Base-by-base conservation (phyloP, 2,329 filamentous ascomycete genomes). In the Ascosphaera apis region DNA sequence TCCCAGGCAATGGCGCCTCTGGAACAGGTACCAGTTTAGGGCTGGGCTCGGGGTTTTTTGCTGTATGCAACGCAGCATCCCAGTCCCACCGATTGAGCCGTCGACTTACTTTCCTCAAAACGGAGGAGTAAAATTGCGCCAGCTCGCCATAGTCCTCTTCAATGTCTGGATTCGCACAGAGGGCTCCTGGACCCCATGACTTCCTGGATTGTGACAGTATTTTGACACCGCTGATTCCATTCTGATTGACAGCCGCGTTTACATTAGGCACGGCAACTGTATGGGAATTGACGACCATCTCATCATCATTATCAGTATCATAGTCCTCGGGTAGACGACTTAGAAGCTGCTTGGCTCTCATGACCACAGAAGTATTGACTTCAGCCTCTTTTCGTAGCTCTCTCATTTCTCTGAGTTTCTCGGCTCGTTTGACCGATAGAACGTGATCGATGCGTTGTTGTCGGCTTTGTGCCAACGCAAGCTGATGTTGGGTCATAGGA, bases 121-220 rank as follows among this genome's bases (percentile, higher is more conserved):
- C 51, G 7, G 55, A 60, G 15, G 58, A 44, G 46, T 53, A 61
- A 37, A 53, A 54, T 34, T 52, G 56, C n/a, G 57, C 58, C 36
- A 58, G 55, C 41, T 62, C 61, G 34, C 61, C 61, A 41, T 49
- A 61, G 40, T 63, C 60, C 39, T 63, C 61, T 34, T 58, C 49
- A 37, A 59, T 56, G 3, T 47, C 46, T 3, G 53, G 54, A 30
- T 57, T 55, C 1, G 56, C 55, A 19, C 55, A 45, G 7, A 61
- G 38, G 3, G 58, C 57, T 13, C 57, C 58, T 27, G 57, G 54
- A 4, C 57, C 58, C 50, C 53, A 58, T 2, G 53, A 54, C 9
- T 48, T 46, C 33, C n/a, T n/a, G n/a, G n/a, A n/a, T n/a, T n/a
- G n/a, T n/a, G n/a, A n/a, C n/a, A n/a, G n/a, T n/a, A n/a, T n/a